These are phyloP conservation scores for Ganoderma multipileum DNA, from an alignment of 1,284 basidiomycete genomes.

Conservation along the genomic window DNA sequence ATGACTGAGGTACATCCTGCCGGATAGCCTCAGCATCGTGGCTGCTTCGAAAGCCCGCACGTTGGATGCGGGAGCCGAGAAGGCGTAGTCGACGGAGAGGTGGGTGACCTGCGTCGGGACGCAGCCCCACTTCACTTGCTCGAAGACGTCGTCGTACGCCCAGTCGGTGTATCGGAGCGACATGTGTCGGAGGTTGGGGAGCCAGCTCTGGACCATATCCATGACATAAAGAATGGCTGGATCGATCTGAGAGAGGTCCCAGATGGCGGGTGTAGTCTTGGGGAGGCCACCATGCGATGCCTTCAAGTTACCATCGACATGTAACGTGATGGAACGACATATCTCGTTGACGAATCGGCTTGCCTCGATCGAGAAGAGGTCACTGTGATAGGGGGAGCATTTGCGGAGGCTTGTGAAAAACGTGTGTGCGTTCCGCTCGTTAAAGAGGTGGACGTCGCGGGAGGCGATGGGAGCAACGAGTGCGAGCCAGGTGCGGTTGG, in stretches of 20 bases:
- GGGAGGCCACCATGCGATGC: background rate
- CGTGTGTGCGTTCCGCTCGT: slow-evolving; percentile 35
- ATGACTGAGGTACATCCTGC: slow-evolving; percentile 21
- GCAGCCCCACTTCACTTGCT: too few relatives aligned
- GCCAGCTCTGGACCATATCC: slow-evolving; percentile 36
- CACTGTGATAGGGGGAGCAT: slow-evolving; percentile 15
- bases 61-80: slow-evolving; percentile 21
- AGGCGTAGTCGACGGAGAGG: slow-evolving; percentile 40
- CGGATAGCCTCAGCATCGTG: slow-evolving; percentile 22
- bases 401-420: slow-evolving; percentile 36
- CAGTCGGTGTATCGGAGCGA: slow-evolving; percentile 43
- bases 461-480: slow-evolving; percentile 41
- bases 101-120: slow-evolving; percentile 29
- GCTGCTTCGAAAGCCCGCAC: slow-evolving; percentile 10
- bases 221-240: slow-evolving; percentile 19
- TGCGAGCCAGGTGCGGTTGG: slow-evolving; percentile 41
- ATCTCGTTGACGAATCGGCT: slow-evolving; percentile 31
- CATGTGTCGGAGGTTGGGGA: slow-evolving; percentile 44
- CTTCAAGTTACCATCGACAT: slow-evolving; percentile 31
- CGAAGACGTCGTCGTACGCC: slow-evolving; percentile 41
- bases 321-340: slow-evolving; percentile 41
- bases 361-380: slow-evolving; percentile 28
- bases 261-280: slow-evolving; percentile 24
- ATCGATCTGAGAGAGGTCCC: slow-evolving; percentile 29
- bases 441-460: slow-evolving; percentile 42